Base-by-base conservation (phyloP, 305 asterid species). In the Fraxinus angustifolia region DNA sequence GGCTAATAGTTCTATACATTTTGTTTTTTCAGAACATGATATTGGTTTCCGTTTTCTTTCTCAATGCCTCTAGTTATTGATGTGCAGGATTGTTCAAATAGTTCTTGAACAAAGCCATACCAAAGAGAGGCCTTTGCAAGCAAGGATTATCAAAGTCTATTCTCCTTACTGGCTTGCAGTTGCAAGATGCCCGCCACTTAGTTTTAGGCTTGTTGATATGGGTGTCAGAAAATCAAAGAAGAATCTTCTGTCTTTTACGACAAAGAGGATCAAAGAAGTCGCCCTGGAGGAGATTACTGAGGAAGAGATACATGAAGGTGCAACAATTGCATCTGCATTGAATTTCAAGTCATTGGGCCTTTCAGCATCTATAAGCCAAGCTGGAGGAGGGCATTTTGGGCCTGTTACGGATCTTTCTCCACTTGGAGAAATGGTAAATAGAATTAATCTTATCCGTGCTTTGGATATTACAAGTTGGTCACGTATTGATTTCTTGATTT, bases 141-240 rank as follows among this genome's bases (percentile, higher is more conserved):
- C 97, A 65, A 93, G 85, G 87, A 83, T 80, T 82, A 84, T 92
- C 71, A 93, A 91, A 88, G 89, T 96, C 58, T 94, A 92, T 90
- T 88, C 98, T 10, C 98, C 99, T 33, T 96, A 88, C 84, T 96
- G 98, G 99, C 68, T 96, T 45, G 90, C 92, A 72, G 84, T 94
- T 79, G 91, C 97, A 80, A 90, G 94, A 89, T 96, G 98, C 85
- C 98, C 98, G 14, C 93, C 97, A 16, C 96, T 96, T 65, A 87
- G 93, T 85, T 89, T 94, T 86, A 93, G 98, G 92, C 90, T 96
- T 85, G 73, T 90, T 60, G 93, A 91, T 85, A 68, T 84, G 82
- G 82, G 87, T 34, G 89, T 89, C 73, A 89, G 82, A 83, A 93
- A 76, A 81, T 77, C 88, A 73, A 89, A 88, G 83, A 93, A 87